Evolutionary conservation across 2,329 filamentous ascomycete species (phyloP).

Genomic region (Aspergillus sp.): DNA sequence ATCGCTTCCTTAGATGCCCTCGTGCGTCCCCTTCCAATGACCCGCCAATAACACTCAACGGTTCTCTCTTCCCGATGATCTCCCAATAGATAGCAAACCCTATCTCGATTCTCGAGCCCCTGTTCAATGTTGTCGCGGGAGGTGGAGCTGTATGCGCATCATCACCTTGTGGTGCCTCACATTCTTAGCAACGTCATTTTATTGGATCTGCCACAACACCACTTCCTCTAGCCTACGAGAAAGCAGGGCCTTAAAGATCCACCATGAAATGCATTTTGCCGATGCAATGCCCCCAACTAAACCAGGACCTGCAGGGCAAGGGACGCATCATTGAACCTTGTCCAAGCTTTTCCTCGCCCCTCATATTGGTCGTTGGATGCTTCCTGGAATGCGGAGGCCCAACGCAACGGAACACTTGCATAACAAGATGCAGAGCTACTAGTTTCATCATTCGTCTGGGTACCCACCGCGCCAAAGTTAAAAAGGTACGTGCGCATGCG

Average conservation of each 20-base stretch:
- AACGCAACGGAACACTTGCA: not conserved
- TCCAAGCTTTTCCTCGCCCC: not conserved
- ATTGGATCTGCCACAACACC: slow-evolving; percentile 13
- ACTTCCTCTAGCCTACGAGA: not conserved
- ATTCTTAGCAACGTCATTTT: slow-evolving; percentile 21
- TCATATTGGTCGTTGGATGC: not conserved
- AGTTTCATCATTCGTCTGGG: not conserved
- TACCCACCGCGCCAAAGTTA: not conserved
- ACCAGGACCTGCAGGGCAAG: not conserved
- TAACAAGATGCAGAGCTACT: slow-evolving; percentile 4
- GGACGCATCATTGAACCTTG: slow-evolving; percentile 5
- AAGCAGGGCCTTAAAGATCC: slow-evolving; percentile 1
- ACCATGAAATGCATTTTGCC: not conserved
- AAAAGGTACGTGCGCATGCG: slow-evolving; percentile 1
- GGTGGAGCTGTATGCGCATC: not conserved
- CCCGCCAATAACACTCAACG: slow-evolving; percentile 7
- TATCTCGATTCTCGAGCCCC: not conserved
- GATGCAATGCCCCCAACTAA: not conserved
- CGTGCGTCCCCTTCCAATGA: slow-evolving; percentile 12
- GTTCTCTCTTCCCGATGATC: slow-evolving; percentile 8
- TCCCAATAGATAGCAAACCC: not conserved
- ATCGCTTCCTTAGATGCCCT: slow-evolving; percentile 4
- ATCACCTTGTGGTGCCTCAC: slow-evolving; percentile 5
- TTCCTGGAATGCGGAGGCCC: slow-evolving; percentile 8
- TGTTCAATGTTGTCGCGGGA: not conserved